These are phyloP conservation scores for Cladosporium halotolerans DNA, from an alignment of 2,329 filamentous ascomycete genomes.

Conservation along the genomic window DNA sequence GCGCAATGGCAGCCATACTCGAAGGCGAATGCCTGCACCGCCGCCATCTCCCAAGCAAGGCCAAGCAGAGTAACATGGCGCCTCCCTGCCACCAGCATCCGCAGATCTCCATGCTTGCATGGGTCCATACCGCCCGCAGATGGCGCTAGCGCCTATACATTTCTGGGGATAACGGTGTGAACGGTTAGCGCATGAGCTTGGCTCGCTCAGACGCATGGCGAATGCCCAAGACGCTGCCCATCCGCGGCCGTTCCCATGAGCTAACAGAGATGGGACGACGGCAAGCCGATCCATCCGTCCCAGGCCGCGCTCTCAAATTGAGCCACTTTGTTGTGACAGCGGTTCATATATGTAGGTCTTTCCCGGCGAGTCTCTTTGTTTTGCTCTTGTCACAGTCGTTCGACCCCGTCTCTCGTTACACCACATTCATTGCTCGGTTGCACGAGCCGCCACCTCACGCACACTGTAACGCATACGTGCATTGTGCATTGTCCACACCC, in stretches of 20 bases:
- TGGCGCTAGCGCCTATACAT: background rate
- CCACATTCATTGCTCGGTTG: background rate
- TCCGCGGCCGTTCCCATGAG: background rate
- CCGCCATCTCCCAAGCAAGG: background rate
- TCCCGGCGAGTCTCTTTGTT: background rate
- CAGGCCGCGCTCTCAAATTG: background rate
- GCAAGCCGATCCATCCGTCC: slow-evolving; percentile 1
- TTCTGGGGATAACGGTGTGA: slow-evolving; percentile 3
- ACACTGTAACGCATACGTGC: background rate
- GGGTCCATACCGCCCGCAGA: background rate
- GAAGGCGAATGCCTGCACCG: too few relatives aligned
- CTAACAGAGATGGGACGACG: background rate
- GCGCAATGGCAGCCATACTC: background rate
- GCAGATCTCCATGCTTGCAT: slow-evolving; percentile 10
- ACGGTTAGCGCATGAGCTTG: slow-evolving; percentile 1
- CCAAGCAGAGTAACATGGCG: background rate
- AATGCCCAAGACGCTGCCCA: background rate
- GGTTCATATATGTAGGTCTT: too few relatives aligned
- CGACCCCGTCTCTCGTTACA: slow-evolving; percentile 8
- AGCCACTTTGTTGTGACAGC: background rate
- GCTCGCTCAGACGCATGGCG: background rate
- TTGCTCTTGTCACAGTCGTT: slow-evolving; percentile 3
- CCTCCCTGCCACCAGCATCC: slow-evolving; percentile 6
- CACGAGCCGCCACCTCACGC: slow-evolving; percentile 6
- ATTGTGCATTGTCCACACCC: slow-evolving; percentile 8